Base-by-base conservation (phyloP, 495 filamentous ascomycete species). In the Penicillium cinerascens region DNA sequence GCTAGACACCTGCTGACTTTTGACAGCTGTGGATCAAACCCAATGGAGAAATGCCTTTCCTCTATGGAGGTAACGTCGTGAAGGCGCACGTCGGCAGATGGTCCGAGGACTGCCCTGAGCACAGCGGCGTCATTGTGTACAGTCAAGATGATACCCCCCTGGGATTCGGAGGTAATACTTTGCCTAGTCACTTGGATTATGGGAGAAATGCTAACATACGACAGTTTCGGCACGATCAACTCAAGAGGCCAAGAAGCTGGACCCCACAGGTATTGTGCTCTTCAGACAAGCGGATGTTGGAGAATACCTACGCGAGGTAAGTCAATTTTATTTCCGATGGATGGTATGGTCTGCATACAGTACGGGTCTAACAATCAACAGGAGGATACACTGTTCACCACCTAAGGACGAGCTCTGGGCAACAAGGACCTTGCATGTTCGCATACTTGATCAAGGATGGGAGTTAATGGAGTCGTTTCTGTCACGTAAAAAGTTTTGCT, bases 51-150 rank as follows among this genome's bases (percentile, higher is more conserved):
- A 49, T 47, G 49, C 51, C 51, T 43, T 96, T 90, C 68, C 72
- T 95, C 13, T 98, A 98, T 70, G 93, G 91, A 26, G 85, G 87
- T 23, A 87, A 95, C 65, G 78, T 97, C 21, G 81, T 93, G 39
- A 95, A 95, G 72, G 93, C 95, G 18, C 93, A 98, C 71, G 82
- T 97, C 0, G 89, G 88, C 18, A 75, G 92, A 44, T 93, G 87
- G 82, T 86, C 81, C 20, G 91, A 97, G 58, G 92, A 97, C 72
- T 88, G 84, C 50, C 73, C 73, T 0, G 73, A 76, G 47, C 69
- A 78, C 52, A 40, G 25, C 21, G 55, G 55, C 18, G 47, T 52
- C 16, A 26, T 58, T 13, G 50, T 58, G 10, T 58, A 49, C 46
- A 48, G 38, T 18, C 49, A 53, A 50, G 47, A 58, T 40, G 55